Base-by-base conservation (phyloP, 148 eudicot species). In the Mesembryanthemum crystallinum region DNA sequence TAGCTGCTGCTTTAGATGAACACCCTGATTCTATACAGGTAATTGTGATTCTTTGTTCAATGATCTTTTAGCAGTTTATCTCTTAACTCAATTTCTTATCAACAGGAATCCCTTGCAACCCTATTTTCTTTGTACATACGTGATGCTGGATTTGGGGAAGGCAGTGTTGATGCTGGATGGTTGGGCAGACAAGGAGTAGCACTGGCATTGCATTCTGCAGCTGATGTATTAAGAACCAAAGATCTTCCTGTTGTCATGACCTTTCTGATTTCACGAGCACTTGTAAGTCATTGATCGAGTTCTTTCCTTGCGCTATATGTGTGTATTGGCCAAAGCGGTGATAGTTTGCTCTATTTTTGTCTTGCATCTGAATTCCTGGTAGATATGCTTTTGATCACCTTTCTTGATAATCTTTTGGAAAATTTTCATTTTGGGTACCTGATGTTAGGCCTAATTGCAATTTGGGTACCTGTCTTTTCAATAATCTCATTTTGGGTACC, bases 241-340 rank as follows among this genome's bases (percentile, higher is more conserved):
- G 99, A 95, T 80, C 97, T 95, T 82, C 99, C 99, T 80, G 92
- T 92, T 78, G 97, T 95, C 69, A 92, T 95, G 92, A 95, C 99
- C 45, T 95, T 95, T 85, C 83, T 95, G 71, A 95, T 95, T 76
- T 92, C 99, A 42, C 84, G 99, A 70, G 97, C 99, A 47, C 89
- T 95, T 86, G 99, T 95, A 90, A 84, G 86, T 58, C 71, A 15
- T 61, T 67, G 59, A 32, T 65, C 49, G 13, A 29, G 35, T 64
- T 57, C 42, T 0, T 14, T 39, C 37, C 35, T 52, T 47, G 8
- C 67, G 43, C 23, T 7, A 17, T 24, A 45, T 45, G 28, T 47
- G 47, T 73, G 35, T 20, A 45, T 12, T 73, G 69, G 33, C 33
- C 29, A 3, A 23, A 39, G 57, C 43, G 35, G 64, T 57, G 7